Evolutionary conservation across 768 basidiomycete species (phyloP).

Genomic region (Agaricus bisporus): DNA sequence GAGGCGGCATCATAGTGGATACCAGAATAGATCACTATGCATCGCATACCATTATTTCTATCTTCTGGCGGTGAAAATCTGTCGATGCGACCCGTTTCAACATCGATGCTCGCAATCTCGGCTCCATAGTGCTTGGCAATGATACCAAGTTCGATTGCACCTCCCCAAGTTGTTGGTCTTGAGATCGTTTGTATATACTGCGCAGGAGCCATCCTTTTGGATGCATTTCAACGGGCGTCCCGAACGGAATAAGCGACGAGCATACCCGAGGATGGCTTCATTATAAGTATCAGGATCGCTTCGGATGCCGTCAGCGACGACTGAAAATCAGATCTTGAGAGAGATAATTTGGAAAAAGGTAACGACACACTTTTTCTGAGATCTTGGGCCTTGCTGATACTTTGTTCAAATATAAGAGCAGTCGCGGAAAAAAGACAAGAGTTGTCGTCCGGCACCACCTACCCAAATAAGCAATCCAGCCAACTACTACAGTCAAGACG

Average conservation of each 20-base stretch:
- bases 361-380: conserved; percentile 64
- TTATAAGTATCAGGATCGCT: conserved; percentile 66
- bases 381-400: conserved; percentile 58
- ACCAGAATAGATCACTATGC: conserved; percentile 86
- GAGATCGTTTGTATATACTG: conserved; percentile 80
- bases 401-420: conserved; percentile 81
- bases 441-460: conserved; percentile 97
- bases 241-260: not conserved
- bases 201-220: conserved; percentile 41
- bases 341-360: not conserved
- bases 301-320: conserved; percentile 79
- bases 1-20: conserved; percentile 95
- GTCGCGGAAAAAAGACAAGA: conserved; percentile 89
- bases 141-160: conserved; percentile 88
- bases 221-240: not conserved
- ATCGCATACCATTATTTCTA: conserved; percentile 37
- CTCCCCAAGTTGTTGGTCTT: conserved; percentile 84
- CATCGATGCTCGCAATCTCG: conserved; percentile 88
- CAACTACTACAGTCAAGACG: conserved; percentile 4
- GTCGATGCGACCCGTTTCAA: conserved; percentile 89
- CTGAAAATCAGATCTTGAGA: conserved; percentile 28
- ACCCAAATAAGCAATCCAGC: not conserved
- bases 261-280: conserved; percentile 84
- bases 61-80: conserved; percentile 56
- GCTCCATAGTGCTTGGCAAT: conserved; percentile 76